Base-by-base conservation (phyloP, 1,139 yeast species). In the Saccharomycopsis hybrid region DNA sequence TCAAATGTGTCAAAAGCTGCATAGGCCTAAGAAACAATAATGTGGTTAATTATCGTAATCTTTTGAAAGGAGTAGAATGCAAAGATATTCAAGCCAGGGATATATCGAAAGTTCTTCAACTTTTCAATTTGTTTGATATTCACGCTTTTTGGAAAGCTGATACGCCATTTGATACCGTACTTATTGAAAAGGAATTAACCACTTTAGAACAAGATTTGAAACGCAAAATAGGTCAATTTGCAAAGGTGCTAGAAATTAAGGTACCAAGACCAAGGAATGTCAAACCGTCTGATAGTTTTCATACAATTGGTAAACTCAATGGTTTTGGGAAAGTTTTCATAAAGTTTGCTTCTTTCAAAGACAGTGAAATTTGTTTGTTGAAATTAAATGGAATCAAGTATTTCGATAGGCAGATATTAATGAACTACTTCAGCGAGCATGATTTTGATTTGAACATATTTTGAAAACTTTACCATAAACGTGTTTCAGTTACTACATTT, bases 241-340 rank as follows among this genome's bases (percentile, higher is more conserved):
- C 25, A 24, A 28, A n/a, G 5, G 7, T 35, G n/a, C 41, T 46
- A 32, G 46, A 47, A 11, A 41, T 50, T n/a, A 50, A 47, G 27
- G 39, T 45, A 9, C 53, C 53, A 27, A 24, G 4, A 69, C 83
- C 28, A 64, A 68, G 44, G 70, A 27, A 73, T 88, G 30, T 56
- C n/a, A 13, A 13, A 8, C 29, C 61, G 11, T 63, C 64, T 3
- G 85, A 82, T 56, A 78, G 82, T 32, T 61, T 68, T 41, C 38
- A 44, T 27, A 11, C 33, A 29, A 44, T 70, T 1, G 59, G 62
- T 8, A 63, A 65, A 1, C 13, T 50, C 5, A 38, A 41, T 28
- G 88, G 87, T 2, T 75, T 83, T 40, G 96, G 96, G 0, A 82
- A 78, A 57, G 73, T 87, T 0, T 88, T 73, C 62, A 77, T 86